Evolutionary conservation across 208 protist genomes (phyloP).

Genomic region (Trichomonas gallinae): DNA sequence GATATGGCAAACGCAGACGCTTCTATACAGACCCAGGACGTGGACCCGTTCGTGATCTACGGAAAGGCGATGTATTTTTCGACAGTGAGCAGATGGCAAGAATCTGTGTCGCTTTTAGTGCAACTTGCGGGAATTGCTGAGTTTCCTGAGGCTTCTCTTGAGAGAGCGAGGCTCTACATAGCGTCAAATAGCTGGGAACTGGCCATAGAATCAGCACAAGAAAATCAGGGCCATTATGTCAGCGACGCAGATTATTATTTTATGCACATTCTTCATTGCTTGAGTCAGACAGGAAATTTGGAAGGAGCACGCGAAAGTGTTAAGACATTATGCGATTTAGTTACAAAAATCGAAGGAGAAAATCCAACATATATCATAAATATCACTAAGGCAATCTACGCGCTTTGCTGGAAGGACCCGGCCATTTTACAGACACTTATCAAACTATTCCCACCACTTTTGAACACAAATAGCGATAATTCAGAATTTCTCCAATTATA

Average conservation of each 20-base stretch:
- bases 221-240: neutral
- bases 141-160: neutral
- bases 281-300: neutral
- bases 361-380: neutral
- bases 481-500: neutral
- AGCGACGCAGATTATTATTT: neutral
- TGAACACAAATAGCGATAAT: neutral
- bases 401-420: neutral
- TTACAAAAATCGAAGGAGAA: neutral
- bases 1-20: neutral
- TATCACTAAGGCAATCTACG: neutral
- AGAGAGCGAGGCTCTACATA: neutral
- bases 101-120: neutral
- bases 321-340: neutral
- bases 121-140: neutral
- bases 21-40: neutral
- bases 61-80: slow-evolving; percentile 11
- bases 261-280: neutral
- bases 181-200: neutral
- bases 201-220: neutral
- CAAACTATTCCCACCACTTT: neutral
- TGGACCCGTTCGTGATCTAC: neutral
- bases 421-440: neutral
- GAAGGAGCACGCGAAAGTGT: neutral
- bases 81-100: neutral